Conservation (phyloP, 2,329 filamentous ascomycete species). For the Hortaea werneckii region DNA sequence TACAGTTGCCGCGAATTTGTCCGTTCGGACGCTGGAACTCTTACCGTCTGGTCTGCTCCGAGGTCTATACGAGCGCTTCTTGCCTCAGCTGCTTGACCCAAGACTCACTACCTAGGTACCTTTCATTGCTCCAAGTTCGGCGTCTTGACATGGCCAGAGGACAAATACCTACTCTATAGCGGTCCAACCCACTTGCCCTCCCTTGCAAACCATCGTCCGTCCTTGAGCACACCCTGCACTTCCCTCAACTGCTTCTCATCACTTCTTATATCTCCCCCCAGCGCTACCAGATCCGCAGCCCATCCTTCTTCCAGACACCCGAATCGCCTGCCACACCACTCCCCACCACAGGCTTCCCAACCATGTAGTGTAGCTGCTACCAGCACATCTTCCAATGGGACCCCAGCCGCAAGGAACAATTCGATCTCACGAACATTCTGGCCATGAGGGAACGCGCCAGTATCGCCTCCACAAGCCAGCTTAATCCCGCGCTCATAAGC, state of each 20-base stretch:
- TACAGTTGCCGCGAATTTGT: too few species aligned
- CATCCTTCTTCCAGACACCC: constrained; percentile 42
- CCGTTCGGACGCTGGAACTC: too few species aligned
- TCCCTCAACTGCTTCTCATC: constrained; percentile 36
- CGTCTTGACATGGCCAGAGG: too few species aligned
- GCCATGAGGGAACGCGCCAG: constrained; percentile 45
- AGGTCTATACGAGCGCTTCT: too few species aligned
- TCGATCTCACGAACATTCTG: constrained; percentile 45
- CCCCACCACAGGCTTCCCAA: constrained; percentile 46
- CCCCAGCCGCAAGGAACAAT: constrained; percentile 42
- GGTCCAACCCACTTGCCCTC: too few species aligned
- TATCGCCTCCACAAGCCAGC: constrained; percentile 45
- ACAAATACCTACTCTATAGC: too few species aligned
- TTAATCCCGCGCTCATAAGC: constrained; percentile 40
- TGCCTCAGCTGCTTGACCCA: too few species aligned
- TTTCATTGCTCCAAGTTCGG: too few species aligned
- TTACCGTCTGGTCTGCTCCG: too few species aligned
- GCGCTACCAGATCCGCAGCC: constrained; percentile 43
- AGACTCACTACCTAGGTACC: too few species aligned
- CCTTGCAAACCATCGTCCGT: constrained; percentile 24
- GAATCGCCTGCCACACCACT: constrained; percentile 42
- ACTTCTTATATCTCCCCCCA: constrained; percentile 35
- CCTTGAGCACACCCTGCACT: constrained; percentile 49
- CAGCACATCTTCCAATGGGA: constrained; percentile 42
- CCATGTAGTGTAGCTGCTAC: constrained; percentile 43